Evolutionary conservation across 768 basidiomycete genomes (phyloP).

Genomic region (Cytidiella melzeri): DNA sequence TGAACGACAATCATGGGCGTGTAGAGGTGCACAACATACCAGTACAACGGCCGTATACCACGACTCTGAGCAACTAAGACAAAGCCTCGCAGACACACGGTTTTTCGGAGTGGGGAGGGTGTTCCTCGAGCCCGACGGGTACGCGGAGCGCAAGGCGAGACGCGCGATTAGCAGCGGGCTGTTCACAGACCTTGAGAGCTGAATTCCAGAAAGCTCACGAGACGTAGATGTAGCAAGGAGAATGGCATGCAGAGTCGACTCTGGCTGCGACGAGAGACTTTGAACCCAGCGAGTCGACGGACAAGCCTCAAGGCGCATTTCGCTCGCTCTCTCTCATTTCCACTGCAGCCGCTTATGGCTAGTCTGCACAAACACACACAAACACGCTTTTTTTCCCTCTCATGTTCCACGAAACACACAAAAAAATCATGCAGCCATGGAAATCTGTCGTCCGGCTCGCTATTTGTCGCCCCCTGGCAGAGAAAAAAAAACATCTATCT

Average conservation of each 20-base stretch:
- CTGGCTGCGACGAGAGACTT: not conserved
- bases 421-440: too few species aligned
- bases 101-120: not conserved
- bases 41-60: not conserved
- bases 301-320: not conserved
- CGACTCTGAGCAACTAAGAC: not conserved
- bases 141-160: not conserved
- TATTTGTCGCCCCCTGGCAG: too few species aligned
- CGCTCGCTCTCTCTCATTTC: not conserved
- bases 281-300: not conserved
- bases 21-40: not conserved
- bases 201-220: not conserved
- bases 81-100: not conserved
- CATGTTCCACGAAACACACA: too few species aligned
- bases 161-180: not conserved
- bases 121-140: not conserved
- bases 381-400: not conserved
- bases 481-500: too few species aligned
- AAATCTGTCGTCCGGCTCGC: too few species aligned
- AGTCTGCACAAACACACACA: not conserved
- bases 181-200: not conserved
- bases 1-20: not conserved
- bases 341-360: not conserved
- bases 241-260: not conserved
- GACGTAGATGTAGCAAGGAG: not conserved